A percentile compares a stretch with the other conserved stretches of the same genome.
Conservation (phyloP, 805 yeast genomes). For the Myxozyma vanderwaltii region DNA sequence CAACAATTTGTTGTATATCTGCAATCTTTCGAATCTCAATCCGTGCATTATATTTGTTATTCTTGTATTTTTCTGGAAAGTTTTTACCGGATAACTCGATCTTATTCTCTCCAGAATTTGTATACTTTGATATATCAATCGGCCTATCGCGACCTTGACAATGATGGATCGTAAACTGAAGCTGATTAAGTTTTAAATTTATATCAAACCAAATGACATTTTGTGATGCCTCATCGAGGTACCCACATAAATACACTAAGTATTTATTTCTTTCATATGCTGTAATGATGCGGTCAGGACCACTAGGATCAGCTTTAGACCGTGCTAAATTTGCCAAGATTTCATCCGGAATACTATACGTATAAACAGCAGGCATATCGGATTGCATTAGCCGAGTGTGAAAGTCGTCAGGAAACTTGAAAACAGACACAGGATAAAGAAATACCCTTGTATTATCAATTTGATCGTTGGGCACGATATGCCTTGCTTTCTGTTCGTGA, state of each 20-base stretch:
- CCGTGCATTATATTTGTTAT: not conserved
- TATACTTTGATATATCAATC: not conserved
- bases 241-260: not conserved
- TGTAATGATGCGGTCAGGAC: not conserved
- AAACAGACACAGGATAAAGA: too few species aligned
- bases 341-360: not conserved
- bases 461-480: too few species aligned
- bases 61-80: not conserved
- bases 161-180: not conserved
- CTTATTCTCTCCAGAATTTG: not conserved
- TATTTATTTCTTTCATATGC: not conserved
- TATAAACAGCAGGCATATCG: too few species aligned
- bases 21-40: not conserved
- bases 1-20: not conserved
- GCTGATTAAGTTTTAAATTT: not conserved
- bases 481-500: too few species aligned
- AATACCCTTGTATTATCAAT: too few species aligned
- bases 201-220: not conserved
- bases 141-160: not conserved
- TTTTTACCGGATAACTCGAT: not conserved
- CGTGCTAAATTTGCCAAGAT: not conserved
- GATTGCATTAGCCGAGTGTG: too few species aligned
- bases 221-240: not conserved
- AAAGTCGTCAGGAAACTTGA: too few species aligned
- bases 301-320: not conserved